Evolutionary conservation across 768 basidiomycete genomes (phyloP).

Genomic region (Collybia mongolica): DNA sequence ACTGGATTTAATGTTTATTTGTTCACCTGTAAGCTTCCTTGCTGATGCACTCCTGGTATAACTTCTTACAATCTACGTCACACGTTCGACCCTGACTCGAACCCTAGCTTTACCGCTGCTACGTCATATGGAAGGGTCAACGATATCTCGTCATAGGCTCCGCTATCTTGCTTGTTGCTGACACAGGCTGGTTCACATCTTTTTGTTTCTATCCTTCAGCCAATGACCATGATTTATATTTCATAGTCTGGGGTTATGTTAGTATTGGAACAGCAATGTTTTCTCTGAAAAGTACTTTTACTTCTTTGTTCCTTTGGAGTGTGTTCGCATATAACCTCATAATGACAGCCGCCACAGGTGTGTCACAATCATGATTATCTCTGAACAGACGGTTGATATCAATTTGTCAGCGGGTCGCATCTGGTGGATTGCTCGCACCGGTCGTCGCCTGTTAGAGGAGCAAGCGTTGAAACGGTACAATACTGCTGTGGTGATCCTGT

Average conservation of each 20-base stretch:
- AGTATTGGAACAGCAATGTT: not conserved
- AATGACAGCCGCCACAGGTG: slow-evolving; percentile 23
- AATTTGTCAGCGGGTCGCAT: slow-evolving; percentile 15
- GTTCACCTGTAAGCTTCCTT: slow-evolving; percentile 19
- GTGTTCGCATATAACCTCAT: slow-evolving; percentile 21
- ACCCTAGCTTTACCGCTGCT: slow-evolving; percentile 9
- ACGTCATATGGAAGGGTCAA: slow-evolving; percentile 10
- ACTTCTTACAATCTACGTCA: not conserved
- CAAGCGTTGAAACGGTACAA: slow-evolving; percentile 8
- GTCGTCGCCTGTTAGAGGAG: slow-evolving; percentile 3
- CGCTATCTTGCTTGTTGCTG: slow-evolving; percentile 2
- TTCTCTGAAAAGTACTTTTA: slow-evolving; percentile 1
- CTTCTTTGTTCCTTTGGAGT: slow-evolving; percentile 20
- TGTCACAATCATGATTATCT: not conserved
- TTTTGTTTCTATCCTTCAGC: not conserved
- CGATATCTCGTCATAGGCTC: not conserved
- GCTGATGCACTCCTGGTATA: slow-evolving; percentile 28
- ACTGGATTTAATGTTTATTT: not conserved
- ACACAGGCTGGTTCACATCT: not conserved
- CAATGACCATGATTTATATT: not conserved
- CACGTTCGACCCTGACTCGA: not conserved
- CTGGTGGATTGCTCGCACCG: slow-evolving; percentile 17
- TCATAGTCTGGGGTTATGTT: slow-evolving; percentile 20
- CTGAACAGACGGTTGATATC: not conserved
- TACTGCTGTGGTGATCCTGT: slow-evolving; percentile 14